A percentile compares a stretch with the other conserved stretches of the same genome.
phyloP scores from a whole-genome alignment of 2,329 filamentous ascomycete genomes.

The Coniochaeta sp. region DNA sequence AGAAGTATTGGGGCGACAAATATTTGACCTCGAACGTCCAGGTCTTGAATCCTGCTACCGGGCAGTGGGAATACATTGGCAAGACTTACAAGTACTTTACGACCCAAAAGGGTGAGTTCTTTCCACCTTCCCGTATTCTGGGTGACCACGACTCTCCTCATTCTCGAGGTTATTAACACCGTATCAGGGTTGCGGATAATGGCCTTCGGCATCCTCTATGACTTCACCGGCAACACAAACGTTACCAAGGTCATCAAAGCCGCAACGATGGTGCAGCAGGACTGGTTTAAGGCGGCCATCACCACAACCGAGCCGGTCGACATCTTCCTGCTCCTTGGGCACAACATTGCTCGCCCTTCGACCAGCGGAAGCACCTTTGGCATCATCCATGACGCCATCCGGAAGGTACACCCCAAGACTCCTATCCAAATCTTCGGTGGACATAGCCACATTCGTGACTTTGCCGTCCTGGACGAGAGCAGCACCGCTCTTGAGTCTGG shows the following conservation, averaged over 20 bases:
- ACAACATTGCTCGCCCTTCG: slow-evolving; percentile 48
- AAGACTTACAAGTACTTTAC: slow-evolving; percentile 36
- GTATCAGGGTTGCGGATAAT: slow-evolving; percentile 30
- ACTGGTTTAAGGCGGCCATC: slow-evolving; percentile 54
- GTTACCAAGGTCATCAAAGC: slow-evolving; percentile 53
- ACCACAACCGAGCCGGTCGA: slow-evolving; percentile 50
- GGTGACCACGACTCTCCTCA: background rate
- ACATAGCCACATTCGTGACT: slow-evolving; percentile 59
- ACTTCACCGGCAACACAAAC: slow-evolving; percentile 52
- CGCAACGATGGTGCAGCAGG: slow-evolving; percentile 39
- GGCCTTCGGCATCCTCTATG: slow-evolving; percentile 36
- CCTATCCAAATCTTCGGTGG: slow-evolving; percentile 61
- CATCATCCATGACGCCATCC: slow-evolving; percentile 49
- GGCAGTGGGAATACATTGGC: slow-evolving; percentile 32
- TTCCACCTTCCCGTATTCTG: no score
- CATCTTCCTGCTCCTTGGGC: slow-evolving; percentile 55
- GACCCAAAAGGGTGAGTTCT: slow-evolving; percentile 14
- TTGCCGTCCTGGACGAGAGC: slow-evolving; percentile 54
- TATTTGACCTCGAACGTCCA: slow-evolving; percentile 40
- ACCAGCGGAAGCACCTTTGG: slow-evolving; percentile 34
- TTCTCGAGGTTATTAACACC: background rate
- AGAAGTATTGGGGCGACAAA: slow-evolving; percentile 42
- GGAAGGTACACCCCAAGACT: slow-evolving; percentile 43
- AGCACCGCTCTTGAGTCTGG: slow-evolving; percentile 56
- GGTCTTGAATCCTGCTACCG: slow-evolving; percentile 29